Percentiles rank a stretch among this genome's conserved stretches.
These are phyloP conservation scores for Dunaliella sp. DNA, from an alignment of 139 green algal species.

Conservation along the genomic window DNA sequence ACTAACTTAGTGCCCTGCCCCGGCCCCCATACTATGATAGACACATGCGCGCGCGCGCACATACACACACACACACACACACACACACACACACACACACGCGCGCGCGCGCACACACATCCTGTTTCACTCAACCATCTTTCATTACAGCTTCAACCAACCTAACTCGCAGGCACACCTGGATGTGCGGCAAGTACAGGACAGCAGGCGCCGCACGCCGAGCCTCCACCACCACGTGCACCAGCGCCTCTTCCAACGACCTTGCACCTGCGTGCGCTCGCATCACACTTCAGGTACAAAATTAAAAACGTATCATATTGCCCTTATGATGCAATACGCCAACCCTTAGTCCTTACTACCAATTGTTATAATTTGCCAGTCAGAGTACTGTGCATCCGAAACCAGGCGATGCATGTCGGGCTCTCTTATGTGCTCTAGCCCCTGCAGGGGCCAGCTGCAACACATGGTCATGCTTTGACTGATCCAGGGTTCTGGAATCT, in stretches of 20 bases:
- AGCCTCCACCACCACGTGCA: constrained; percentile 81
- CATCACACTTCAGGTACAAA: too few relatives aligned
- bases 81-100: neutral
- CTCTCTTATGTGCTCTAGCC: too few relatives aligned
- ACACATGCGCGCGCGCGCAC: neutral
- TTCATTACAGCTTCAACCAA: neutral
- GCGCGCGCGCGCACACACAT: neutral
- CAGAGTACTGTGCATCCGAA: too few relatives aligned
- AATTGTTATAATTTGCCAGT: too few relatives aligned
- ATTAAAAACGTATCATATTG: too few relatives aligned
- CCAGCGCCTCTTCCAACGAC: constrained; percentile 87
- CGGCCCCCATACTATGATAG: neutral
- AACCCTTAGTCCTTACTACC: too few relatives aligned
- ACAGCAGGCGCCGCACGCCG: constrained; percentile 71
- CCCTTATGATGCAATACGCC: too few relatives aligned
- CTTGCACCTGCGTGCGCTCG: too few relatives aligned
- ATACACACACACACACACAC: neutral
- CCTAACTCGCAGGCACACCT: constrained; percentile 30
- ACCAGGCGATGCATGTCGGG: too few relatives aligned
- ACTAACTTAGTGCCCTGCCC: neutral
- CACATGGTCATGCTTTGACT: too few relatives aligned
- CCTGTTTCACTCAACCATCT: neutral
- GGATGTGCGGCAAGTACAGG: constrained; percentile 83
- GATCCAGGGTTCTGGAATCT: too few relatives aligned
- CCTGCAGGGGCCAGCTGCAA: too few relatives aligned